Conservation (phyloP, 768 basidiomycete species). For the Amanita phalloides region DNA sequence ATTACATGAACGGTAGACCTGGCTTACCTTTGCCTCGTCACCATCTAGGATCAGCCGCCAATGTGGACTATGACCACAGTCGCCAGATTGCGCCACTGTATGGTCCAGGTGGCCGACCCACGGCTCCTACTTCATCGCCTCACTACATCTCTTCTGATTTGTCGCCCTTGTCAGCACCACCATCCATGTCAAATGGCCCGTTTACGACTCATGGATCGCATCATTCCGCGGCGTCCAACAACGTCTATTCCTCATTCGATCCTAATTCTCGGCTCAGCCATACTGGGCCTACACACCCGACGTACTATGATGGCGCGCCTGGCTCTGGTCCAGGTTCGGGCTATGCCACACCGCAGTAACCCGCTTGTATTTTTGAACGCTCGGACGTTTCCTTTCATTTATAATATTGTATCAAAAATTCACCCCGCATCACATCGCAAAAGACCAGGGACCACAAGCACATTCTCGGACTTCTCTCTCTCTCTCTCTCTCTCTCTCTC, state of each 20-base stretch:
- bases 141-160: slow-evolving; percentile 31
- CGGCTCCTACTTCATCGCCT: slow-evolving; percentile 22
- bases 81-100: slow-evolving; percentile 25
- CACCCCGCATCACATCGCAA: slow-evolving; percentile 5
- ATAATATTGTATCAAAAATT: slow-evolving; percentile 6
- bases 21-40: slow-evolving; percentile 27
- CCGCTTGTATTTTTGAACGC: slow-evolving; percentile 3
- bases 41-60: slow-evolving; percentile 22
- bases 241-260: slow-evolving; percentile 25
- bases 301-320: slow-evolving; percentile 28
- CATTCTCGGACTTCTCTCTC: slow-evolving; percentile 4
- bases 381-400: slow-evolving; percentile 3
- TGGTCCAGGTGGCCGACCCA: slow-evolving; percentile 28
- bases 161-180: slow-evolving; percentile 38
- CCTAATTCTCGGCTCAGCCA: slow-evolving; percentile 26
- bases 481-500: background rate
- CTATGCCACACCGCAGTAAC: slow-evolving; percentile 34
- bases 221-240: slow-evolving; percentile 17
- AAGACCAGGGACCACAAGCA: slow-evolving; percentile 6
- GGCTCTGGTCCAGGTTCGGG: slow-evolving; percentile 34
- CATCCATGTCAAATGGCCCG: slow-evolving; percentile 35
- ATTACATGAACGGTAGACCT: slow-evolving; percentile 34
- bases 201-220: slow-evolving; percentile 25
- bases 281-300: slow-evolving; percentile 11
- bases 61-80: slow-evolving; percentile 26